Evolutionary conservation across 208 protist genomes (phyloP), one percentile per base, ranked within the genome.

Genomic region (Lotmaria passim): DNA sequence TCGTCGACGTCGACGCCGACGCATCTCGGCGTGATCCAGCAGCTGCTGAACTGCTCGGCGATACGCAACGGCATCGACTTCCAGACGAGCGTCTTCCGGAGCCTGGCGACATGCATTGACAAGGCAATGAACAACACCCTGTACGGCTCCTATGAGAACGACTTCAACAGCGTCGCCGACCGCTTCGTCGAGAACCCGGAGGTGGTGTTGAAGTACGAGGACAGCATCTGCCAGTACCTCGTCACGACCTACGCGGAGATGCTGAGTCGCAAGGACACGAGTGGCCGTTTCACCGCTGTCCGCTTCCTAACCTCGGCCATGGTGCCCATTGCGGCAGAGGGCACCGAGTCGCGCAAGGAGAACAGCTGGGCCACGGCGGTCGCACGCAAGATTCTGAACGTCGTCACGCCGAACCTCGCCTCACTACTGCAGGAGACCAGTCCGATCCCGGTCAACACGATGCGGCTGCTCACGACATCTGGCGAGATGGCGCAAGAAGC

Each of bases 401-500:
- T 66, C 8, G 46, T 89, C 14, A 36, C 69, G 23, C 51, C 78
- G 39, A 73, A 61, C 39, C 75, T 97, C 5, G 58, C 80, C 2
- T 68, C 48, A 34, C 77, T 98, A 26, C 71, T 98, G 52, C 72
- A 65, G 7, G 89, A 94, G 50, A 80, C 68, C 33, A 84, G 89
- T 34, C 93, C 93, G 10, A 90, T 96, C 15, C 95, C 95, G 1
- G 82, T 88, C 24, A 89, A 92, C 66, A 86, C 87, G 14, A 71
- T 97, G 48, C 89, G 93, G n/a, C 73, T 98, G 8, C 69, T 98
- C 8, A 65, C 80, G 2, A 78, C 77, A 30, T 94, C 83, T 62
- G 82, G 77, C 19, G 84, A 92, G 60, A 85, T 86, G 48, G 60
- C 80, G 43, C 73, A 83, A 17, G 75, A 61, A 17, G 44, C 67